Evolutionary conservation across 2,329 filamentous ascomycete genomes (phyloP).

Genomic region (Malbranchea zuffiana): DNA sequence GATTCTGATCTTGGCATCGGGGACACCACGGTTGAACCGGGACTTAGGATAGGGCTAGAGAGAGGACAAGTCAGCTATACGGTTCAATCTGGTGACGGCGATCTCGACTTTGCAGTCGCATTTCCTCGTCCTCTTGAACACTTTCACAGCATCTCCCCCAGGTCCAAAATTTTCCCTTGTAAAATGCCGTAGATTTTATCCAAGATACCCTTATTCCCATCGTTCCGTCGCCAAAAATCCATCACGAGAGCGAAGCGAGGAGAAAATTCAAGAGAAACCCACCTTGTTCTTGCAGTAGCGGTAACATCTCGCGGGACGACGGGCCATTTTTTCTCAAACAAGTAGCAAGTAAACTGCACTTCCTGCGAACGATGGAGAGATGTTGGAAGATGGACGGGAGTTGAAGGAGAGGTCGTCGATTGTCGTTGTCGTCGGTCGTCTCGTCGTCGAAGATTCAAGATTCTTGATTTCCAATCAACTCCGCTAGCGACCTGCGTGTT

Average conservation of each 20-base stretch:
- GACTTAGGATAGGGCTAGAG: slow-evolving; percentile 92
- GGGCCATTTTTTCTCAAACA: slow-evolving; percentile 78
- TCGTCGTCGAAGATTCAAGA: slow-evolving; percentile 18
- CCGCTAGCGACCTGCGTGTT: slow-evolving; percentile 20
- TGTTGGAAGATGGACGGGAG: slow-evolving; percentile 25
- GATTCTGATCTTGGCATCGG: slow-evolving; percentile 75
- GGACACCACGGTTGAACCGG: slow-evolving; percentile 99
- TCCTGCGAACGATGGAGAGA: slow-evolving; percentile 35
- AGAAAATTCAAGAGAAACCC: slow-evolving; percentile 32
- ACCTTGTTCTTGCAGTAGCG: slow-evolving; percentile 99
- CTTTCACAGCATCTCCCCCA: no score
- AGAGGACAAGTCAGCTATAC: slow-evolving; percentile 3
- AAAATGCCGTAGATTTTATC: slow-evolving; percentile 2
- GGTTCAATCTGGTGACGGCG: slow-evolving; percentile 10
- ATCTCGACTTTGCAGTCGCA: no score
- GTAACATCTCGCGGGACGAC: slow-evolving; percentile 98
- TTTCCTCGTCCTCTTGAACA: no score
- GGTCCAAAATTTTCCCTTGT: neutral
- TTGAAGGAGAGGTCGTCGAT: slow-evolving; percentile 21
- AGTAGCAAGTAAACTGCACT: slow-evolving; percentile 35
- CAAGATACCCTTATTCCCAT: neutral
- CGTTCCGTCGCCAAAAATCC: neutral
- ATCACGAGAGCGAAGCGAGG: neutral
- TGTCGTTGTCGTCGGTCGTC: slow-evolving; percentile 25
- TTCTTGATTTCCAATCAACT: slow-evolving; percentile 28